A percentile compares a stretch with the other conserved stretches of the same genome.
Evolutionary conservation across 129 eudicot species (phyloP).

Genomic region (Flaveria ramosissima): DNA sequence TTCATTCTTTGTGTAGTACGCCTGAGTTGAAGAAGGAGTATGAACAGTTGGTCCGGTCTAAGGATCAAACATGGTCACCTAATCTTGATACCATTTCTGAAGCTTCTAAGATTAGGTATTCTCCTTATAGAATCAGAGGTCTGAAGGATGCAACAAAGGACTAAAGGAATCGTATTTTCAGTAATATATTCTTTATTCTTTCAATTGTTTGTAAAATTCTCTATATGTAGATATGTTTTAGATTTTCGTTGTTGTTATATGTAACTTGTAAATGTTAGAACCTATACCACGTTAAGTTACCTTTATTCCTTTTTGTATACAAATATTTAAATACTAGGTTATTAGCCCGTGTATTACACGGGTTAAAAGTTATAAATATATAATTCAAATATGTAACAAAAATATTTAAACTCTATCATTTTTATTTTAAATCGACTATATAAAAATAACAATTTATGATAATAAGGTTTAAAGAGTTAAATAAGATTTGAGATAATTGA

Average conservation of each 20-base stretch:
- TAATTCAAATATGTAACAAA: no score
- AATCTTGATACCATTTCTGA: slow-evolving; percentile 77
- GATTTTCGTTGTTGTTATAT: background rate
- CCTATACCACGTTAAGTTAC: background rate
- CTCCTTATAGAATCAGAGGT: slow-evolving; percentile 59
- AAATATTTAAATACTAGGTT: no score
- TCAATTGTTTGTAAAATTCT: background rate
- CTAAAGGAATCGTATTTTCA: no score
- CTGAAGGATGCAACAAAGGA: background rate
- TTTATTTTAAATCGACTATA: no score
- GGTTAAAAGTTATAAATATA: no score
- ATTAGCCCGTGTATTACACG: no score
- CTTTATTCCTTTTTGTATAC: background rate
- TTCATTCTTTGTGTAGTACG: slow-evolving; percentile 49
- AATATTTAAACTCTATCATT: no score
- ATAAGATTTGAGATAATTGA: no score
- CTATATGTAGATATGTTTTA: background rate
- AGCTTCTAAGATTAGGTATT: slow-evolving; percentile 49
- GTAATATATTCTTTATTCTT: background rate
- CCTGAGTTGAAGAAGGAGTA: slow-evolving; percentile 75
- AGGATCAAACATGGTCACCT: slow-evolving; percentile 76
- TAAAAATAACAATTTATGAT: no score
- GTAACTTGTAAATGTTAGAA: background rate
- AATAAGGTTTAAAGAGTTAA: no score
- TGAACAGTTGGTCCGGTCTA: slow-evolving; percentile 60